Evolutionary conservation across 768 basidiomycete genomes (phyloP).

Genomic region (Coprinellus aureogranulatus): DNA sequence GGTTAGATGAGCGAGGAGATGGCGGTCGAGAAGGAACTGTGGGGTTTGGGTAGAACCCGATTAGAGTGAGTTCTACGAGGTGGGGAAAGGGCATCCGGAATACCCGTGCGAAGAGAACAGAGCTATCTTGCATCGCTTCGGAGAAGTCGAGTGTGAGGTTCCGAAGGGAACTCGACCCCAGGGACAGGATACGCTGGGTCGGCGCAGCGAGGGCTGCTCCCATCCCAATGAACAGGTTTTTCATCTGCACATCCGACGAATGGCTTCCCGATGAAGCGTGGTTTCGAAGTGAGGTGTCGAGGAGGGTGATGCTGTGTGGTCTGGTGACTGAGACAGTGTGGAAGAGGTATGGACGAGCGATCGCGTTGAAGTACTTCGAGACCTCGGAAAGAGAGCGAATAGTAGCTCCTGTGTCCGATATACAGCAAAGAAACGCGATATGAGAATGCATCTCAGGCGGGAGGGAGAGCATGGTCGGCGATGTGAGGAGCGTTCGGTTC

Average conservation of each 20-base stretch:
- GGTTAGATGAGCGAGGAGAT: too few relatives aligned
- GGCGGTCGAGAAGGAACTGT: conserved; percentile 17
- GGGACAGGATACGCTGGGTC: conserved; percentile 30
- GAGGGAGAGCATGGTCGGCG: conserved; percentile 29
- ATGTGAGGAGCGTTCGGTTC: not conserved
- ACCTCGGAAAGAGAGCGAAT: conserved; percentile 36
- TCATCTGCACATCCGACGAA: not conserved
- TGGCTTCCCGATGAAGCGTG: conserved; percentile 22
- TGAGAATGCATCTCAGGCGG: conserved; percentile 46
- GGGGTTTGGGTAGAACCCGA: conserved; percentile 52
- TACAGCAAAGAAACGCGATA: conserved; percentile 42
- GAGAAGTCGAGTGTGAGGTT: conserved; percentile 37
- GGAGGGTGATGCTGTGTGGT: conserved; percentile 20
- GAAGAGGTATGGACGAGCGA: conserved; percentile 39
- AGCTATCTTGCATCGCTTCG: conserved; percentile 31
- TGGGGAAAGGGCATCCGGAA: conserved; percentile 41
- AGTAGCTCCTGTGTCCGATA: conserved; percentile 33
- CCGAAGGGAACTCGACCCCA: conserved; percentile 40
- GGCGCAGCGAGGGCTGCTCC: conserved; percentile 3
- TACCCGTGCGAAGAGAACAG: conserved; percentile 39
- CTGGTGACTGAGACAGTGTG: conserved; percentile 36
- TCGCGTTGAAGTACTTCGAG: conserved; percentile 38
- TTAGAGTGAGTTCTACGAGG: conserved; percentile 40
- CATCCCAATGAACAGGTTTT: not conserved
- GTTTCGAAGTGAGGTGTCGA: conserved; percentile 29